These are phyloP conservation scores for Picochlorum sp. DNA, from an alignment of 139 green algal species.

Conservation along the genomic window DNA sequence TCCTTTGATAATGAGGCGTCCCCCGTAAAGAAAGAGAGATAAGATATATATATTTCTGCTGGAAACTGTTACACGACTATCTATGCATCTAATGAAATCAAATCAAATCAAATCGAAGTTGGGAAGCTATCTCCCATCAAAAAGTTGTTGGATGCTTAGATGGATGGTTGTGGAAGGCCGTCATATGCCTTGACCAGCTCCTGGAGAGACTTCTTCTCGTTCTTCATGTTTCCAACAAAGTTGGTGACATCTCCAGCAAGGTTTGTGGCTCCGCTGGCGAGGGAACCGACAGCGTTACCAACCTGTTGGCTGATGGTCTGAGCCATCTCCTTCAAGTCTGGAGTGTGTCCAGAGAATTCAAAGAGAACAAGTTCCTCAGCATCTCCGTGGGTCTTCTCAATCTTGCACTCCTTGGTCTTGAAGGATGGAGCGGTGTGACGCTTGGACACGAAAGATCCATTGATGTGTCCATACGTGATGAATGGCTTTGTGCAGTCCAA, in stretches of 20 bases:
- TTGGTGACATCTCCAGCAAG: background rate
- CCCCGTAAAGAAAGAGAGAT: too few relatives aligned
- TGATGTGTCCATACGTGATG: constrained; percentile 1
- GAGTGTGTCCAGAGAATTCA: constrained; percentile 20
- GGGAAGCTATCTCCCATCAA: too few relatives aligned
- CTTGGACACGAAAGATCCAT: constrained; percentile 20
- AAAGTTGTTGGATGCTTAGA: background rate
- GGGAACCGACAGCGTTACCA: background rate
- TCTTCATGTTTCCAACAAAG: background rate
- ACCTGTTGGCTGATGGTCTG: background rate
- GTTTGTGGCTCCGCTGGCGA: constrained; percentile 2
- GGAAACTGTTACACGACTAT: too few relatives aligned
- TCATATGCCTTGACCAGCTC: background rate
- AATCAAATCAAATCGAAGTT: too few relatives aligned
- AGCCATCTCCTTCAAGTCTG: constrained; percentile 11
- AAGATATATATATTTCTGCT: too few relatives aligned
- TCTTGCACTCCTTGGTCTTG: constrained; percentile 26
- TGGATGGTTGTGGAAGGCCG: background rate
- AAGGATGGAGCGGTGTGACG: constrained; percentile 8
- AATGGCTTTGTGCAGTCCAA: constrained; percentile 19
- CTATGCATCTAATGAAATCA: too few relatives aligned
- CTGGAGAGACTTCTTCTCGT: background rate
- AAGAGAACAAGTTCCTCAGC: constrained; percentile 23
- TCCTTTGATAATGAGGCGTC: too few relatives aligned
- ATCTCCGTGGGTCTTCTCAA: constrained; percentile 25